These are phyloP conservation scores for Phytophthora hibernalis DNA, from an alignment of 352 stramenopile species.

Conservation along the genomic window DNA sequence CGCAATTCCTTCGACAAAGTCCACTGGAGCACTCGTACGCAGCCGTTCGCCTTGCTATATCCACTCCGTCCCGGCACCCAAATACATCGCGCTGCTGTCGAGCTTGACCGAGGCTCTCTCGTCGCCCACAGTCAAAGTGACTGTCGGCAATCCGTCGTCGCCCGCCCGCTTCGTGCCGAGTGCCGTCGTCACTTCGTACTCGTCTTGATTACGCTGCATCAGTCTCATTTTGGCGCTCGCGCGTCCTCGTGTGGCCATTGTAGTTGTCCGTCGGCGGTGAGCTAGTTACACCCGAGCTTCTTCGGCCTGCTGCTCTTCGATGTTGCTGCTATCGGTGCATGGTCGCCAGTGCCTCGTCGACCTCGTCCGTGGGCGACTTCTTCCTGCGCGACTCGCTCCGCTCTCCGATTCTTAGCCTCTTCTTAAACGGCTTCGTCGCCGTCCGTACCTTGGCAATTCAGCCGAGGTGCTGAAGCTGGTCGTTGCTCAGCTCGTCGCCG, in stretches of 20 bases:
- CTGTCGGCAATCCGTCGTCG: not conserved
- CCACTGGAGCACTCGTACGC: too few relatives aligned
- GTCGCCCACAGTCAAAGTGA: not conserved
- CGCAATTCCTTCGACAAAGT: too few relatives aligned
- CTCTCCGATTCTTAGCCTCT: not conserved
- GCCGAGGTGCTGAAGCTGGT: not conserved
- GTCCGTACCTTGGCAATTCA: not conserved
- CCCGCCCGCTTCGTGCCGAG: not conserved
- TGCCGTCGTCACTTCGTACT: not conserved
- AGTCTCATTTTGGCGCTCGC: not conserved
- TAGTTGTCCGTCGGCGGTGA: too few relatives aligned
- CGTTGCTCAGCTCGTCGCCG: not conserved
- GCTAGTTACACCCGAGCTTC: not conserved
- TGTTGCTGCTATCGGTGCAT: not conserved
- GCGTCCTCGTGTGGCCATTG: too few relatives aligned
- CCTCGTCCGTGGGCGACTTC: not conserved
- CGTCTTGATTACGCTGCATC: not conserved
- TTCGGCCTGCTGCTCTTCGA: not conserved
- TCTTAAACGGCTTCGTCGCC: not conserved
- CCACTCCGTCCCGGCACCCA: not conserved
- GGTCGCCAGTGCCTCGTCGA: not conserved
- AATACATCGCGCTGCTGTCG: not conserved
- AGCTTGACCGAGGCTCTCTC: not conserved
- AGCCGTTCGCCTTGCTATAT: not conserved
- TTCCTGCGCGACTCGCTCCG: not conserved